These are phyloP conservation scores for Mortierella sp. DNA, from an alignment of 371 early-diverging fungal genomes.

Conservation along the genomic window DNA sequence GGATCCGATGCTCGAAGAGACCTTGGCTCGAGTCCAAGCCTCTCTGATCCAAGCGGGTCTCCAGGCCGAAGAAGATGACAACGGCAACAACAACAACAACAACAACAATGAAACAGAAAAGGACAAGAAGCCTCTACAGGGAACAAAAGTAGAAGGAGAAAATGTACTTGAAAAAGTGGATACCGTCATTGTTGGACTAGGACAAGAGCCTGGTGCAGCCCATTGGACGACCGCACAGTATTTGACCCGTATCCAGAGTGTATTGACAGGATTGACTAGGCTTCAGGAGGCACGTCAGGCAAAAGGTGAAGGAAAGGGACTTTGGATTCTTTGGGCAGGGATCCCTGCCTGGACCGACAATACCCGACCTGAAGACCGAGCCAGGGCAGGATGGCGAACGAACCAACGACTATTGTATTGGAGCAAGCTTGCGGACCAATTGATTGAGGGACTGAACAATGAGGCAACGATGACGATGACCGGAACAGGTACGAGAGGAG, in stretches of 20 bases:
- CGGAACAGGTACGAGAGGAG: conserved; percentile 13
- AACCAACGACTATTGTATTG: conserved; percentile 28
- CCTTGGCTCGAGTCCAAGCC: conserved; percentile 7
- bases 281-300: conserved; percentile 9
- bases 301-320: not conserved
- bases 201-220: not conserved
- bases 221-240: conserved; percentile 21
- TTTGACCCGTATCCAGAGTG: conserved; percentile 10
- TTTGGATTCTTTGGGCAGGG: conserved; percentile 32
- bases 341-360: conserved; percentile 30
- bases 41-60: not conserved
- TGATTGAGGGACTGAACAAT: conserved; percentile 17
- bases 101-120: conserved; percentile 1
- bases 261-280: conserved; percentile 9
- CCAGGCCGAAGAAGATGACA: not conserved
- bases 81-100: too few relatives aligned
- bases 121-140: not conserved
- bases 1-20: conserved; percentile 14
- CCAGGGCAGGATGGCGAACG: conserved; percentile 17
- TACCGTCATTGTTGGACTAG: conserved; percentile 28
- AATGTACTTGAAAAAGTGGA: conserved; percentile 8
- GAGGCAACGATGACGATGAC: too few relatives aligned
- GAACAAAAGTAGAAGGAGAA: not conserved
- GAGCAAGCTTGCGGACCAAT: conserved; percentile 27
- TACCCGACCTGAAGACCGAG: not conserved